Percentiles rank a stretch among this genome's conserved stretches.
Evolutionary conservation across 129 eudicot species (phyloP).

Genomic region (Escallonia rubra): DNA sequence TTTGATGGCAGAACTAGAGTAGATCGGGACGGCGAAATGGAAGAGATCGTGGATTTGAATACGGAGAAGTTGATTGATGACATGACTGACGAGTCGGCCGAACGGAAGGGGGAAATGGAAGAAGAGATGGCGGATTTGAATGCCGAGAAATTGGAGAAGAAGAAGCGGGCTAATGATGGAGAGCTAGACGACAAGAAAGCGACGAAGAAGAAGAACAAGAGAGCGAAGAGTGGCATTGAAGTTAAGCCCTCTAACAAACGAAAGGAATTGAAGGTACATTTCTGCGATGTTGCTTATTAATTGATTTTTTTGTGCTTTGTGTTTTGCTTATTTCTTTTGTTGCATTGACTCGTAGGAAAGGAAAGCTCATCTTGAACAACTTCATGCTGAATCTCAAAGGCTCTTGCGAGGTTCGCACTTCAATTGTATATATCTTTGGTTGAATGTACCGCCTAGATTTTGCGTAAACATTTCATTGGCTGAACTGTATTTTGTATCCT

Average conservation of each 20-base stretch:
- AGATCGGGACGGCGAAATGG: conserved; percentile 4
- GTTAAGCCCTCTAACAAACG: conserved; percentile 29
- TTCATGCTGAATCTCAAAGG: conserved; percentile 85
- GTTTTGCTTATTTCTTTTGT: not conserved
- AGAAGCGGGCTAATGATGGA: conserved; percentile 19
- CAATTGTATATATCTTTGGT: conserved; percentile 4
- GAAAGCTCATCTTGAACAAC: conserved; percentile 51
- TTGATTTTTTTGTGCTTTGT: not conserved
- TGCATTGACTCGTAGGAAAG: conserved; percentile 54
- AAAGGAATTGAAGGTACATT: conserved; percentile 59
- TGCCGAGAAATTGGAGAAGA: conserved; percentile 12
- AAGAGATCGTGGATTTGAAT: conserved; percentile 7
- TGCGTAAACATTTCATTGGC: not conserved
- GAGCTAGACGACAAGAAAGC: conserved; percentile 3
- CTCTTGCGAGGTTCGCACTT: conserved; percentile 58
- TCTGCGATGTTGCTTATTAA: not conserved
- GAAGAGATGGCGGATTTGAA: conserved; percentile 8
- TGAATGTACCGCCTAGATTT: not conserved
- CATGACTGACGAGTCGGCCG: not conserved
- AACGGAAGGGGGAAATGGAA: conserved; percentile 3
- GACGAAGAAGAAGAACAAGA: conserved; percentile 32
- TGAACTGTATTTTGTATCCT: not conserved
- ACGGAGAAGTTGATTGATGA: conserved; percentile 16
- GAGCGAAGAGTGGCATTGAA: conserved; percentile 23
- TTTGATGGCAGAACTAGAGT: conserved; percentile 11